Evolutionary conservation across 306 rosid species (phyloP).

Genomic region (Prunus mongolica): DNA sequence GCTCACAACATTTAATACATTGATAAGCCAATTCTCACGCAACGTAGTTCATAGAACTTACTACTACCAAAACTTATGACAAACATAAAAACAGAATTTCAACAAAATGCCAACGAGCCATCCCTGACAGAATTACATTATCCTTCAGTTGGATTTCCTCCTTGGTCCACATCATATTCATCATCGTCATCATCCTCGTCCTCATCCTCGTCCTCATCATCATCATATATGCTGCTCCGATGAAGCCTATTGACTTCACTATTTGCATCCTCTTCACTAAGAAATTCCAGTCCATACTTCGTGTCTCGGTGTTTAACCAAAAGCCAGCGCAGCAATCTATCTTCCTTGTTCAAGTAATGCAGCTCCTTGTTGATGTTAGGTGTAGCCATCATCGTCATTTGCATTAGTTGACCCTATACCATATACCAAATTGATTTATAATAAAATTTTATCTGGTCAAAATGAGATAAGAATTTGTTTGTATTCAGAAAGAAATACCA

Average conservation of each 20-base stretch:
- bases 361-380: constrained; percentile 89
- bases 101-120: not conserved
- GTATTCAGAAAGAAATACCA: not conserved
- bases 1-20: not conserved
- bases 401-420: constrained; percentile 80
- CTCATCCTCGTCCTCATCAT: constrained; percentile 6
- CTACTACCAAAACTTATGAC: not conserved
- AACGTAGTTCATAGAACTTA: not conserved
- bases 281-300: constrained; percentile 43
- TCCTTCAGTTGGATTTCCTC: constrained; percentile 15
- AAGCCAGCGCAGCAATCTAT: constrained; percentile 78
- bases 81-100: not conserved
- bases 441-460: not conserved
- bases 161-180: constrained; percentile 24
- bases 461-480: not conserved
- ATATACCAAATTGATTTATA: not conserved
- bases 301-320: constrained; percentile 62
- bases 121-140: not conserved
- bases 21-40: not conserved
- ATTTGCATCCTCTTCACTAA: constrained; percentile 36
- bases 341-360: constrained; percentile 93
- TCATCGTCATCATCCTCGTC: constrained; percentile 31
- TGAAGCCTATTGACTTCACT: constrained; percentile 22
- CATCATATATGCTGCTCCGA: constrained; percentile 13
- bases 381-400: constrained; percentile 93